phyloP scores from a whole-genome alignment of 176 grass and related monocot species.

The Luzula sylvatica region DNA sequence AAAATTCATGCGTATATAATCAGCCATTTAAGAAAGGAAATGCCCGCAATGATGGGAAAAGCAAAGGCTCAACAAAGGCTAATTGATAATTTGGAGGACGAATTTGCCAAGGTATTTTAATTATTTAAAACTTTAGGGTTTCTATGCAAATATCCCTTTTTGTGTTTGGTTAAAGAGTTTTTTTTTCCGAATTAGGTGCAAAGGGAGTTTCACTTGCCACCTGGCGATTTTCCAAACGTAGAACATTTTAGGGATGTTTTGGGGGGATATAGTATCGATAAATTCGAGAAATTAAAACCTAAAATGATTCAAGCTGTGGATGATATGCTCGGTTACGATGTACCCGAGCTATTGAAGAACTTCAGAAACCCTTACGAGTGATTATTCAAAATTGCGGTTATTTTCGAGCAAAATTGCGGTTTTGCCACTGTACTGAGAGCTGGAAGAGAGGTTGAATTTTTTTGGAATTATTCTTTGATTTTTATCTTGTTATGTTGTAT shows the following conservation, averaged over 20 bases:
- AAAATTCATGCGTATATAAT: constrained; percentile 96
- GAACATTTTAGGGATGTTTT: constrained; percentile 85
- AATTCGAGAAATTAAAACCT: constrained; percentile 91
- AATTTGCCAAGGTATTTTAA: constrained; percentile 68
- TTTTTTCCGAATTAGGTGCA: constrained; percentile 48
- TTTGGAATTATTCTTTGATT: constrained; percentile 4
- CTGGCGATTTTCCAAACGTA: constrained; percentile 78
- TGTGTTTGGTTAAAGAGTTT: not conserved
- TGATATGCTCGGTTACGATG: constrained; percentile 94
- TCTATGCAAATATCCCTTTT: not conserved
- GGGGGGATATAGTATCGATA: constrained; percentile 74
- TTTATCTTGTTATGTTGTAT: not conserved
- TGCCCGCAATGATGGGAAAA: constrained; percentile 93
- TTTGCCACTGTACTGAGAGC: not conserved
- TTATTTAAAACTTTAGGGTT: not conserved
- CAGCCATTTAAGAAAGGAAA: constrained; percentile 81
- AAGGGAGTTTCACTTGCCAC: constrained; percentile 67
- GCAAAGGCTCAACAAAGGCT: constrained; percentile 85
- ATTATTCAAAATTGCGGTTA: constrained; percentile 3
- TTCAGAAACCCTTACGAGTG: constrained; percentile 90
- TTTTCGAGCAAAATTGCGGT: not conserved
- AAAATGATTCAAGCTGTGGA: constrained; percentile 87
- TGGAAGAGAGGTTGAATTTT: not conserved
- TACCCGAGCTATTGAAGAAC: constrained; percentile 71
- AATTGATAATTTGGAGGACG: constrained; percentile 61